These are phyloP conservation scores for Colletotrichum ledebouriae DNA, from an alignment of 2,329 filamentous ascomycete genomes.

Conservation along the genomic window DNA sequence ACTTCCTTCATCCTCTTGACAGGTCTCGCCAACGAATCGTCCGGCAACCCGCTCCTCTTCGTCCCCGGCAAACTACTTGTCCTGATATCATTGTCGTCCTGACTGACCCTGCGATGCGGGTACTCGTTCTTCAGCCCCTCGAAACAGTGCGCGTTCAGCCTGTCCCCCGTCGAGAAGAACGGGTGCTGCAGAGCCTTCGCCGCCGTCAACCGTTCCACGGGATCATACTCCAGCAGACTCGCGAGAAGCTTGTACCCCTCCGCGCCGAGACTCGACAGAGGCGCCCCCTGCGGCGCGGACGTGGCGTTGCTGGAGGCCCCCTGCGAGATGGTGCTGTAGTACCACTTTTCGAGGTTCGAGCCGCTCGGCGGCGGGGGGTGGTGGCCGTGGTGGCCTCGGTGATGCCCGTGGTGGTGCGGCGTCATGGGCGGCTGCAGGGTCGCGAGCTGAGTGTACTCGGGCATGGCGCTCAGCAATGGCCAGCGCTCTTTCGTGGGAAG, in stretches of 20 bases:
- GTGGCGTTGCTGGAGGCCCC: conserved; percentile 63
- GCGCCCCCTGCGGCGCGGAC: conserved; percentile 55
- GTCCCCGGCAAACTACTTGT: conserved; percentile 90
- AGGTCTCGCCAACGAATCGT: conserved; percentile 78
- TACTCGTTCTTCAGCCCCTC: conserved; percentile 91
- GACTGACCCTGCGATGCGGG: conserved; percentile 88
- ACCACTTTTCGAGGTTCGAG: conserved; percentile 82
- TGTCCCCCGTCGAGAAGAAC: conserved; percentile 84
- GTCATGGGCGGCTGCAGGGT: conserved; percentile 65
- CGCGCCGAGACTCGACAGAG: conserved; percentile 72
- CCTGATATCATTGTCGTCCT: conserved; percentile 97
- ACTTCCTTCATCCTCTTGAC: conserved; percentile 73
- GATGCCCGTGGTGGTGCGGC: conserved; percentile 58
- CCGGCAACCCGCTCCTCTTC: conserved; percentile 87
- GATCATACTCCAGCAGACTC: conserved; percentile 91
- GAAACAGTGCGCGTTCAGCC: conserved; percentile 87
- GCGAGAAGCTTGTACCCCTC: conserved; percentile 88
- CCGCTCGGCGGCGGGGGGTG: conserved; percentile 47
- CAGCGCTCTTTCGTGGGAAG: conserved; percentile 89
- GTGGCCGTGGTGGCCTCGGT: conserved; percentile 57
- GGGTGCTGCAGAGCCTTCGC: conserved; percentile 89
- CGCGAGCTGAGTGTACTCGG: conserved; percentile 82
- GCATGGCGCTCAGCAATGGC: conserved; percentile 87
- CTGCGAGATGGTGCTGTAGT: conserved; percentile 77
- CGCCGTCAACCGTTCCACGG: conserved; percentile 87